phyloP scores from a whole-genome alignment of 73 alveolate species.

The Blepharisma japonicum region DNA sequence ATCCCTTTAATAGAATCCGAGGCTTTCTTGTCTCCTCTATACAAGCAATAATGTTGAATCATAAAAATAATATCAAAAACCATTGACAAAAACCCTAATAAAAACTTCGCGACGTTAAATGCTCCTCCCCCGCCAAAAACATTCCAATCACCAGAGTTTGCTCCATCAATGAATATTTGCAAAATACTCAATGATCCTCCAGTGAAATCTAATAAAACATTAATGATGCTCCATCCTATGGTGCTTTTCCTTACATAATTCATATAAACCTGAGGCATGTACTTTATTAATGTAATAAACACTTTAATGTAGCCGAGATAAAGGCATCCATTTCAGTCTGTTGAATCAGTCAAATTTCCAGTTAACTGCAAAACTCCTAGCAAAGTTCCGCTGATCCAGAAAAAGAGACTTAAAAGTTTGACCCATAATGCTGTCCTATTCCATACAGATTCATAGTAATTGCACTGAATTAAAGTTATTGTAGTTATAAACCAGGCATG shows the following conservation, averaged over 20 bases:
- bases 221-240: constrained; percentile 91
- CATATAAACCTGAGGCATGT: constrained; percentile 77
- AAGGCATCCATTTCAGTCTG: constrained; percentile 40
- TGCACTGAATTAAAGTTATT: constrained; percentile 48
- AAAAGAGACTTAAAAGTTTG: too few species aligned
- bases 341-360: background rate
- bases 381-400: too few species aligned
- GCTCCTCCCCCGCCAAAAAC: constrained; percentile 60
- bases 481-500: constrained; percentile 83
- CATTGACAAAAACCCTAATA: constrained; percentile 55
- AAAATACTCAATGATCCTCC: constrained; percentile 84
- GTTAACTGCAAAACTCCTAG: too few species aligned
- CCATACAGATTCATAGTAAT: constrained; percentile 30
- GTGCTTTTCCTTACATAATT: constrained; percentile 85
- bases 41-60: constrained; percentile 68
- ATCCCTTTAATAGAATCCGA: too few species aligned
- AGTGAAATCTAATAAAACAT: constrained; percentile 85
- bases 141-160: constrained; percentile 34
- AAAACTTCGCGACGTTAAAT: constrained; percentile 74
- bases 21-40: constrained; percentile 3
- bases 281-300: constrained; percentile 79
- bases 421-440: too few species aligned
- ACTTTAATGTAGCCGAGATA: constrained; percentile 86
- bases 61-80: constrained; percentile 67
- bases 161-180: constrained; percentile 69